Evolutionary conservation across 2,329 filamentous ascomycete genomes (phyloP).

Genomic region (Ophiobolus disseminans): DNA sequence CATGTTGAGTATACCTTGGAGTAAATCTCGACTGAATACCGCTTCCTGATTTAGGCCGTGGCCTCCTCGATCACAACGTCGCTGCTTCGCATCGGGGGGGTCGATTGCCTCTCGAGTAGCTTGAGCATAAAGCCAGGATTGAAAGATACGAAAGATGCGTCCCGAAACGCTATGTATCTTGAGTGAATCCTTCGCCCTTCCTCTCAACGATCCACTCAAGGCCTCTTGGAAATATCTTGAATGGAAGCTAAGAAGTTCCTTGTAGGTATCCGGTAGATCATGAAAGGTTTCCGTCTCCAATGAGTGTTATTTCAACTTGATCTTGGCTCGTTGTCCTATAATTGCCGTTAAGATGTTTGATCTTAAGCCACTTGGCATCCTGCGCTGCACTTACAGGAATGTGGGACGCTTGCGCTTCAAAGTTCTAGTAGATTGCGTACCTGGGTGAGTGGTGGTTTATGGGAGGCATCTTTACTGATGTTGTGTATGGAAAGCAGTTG

Average conservation of each 20-base stretch:
- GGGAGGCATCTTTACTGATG: no score
- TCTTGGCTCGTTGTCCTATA: neutral
- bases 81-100: no score
- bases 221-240: conserved; percentile 2
- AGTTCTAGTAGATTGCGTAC: neutral
- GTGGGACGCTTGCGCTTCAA: neutral
- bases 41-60: neutral
- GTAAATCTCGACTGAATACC: neutral
- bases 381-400: neutral
- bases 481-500: no score
- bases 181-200: conserved; percentile 1
- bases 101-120: neutral
- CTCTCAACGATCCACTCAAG: neutral
- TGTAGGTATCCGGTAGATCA: conserved; percentile 2
- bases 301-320: neutral
- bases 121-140: conserved; percentile 1
- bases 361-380: neutral
- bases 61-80: no score
- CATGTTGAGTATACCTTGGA: neutral
- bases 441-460: neutral
- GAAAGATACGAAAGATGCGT: neutral
- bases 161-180: neutral
- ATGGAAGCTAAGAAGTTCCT: conserved; percentile 2
- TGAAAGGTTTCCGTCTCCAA: neutral
- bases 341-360: neutral